These are phyloP conservation scores for Toxoplasma gondii DNA, from an alignment of 169 alveolate species.

Conservation along the genomic window DNA sequence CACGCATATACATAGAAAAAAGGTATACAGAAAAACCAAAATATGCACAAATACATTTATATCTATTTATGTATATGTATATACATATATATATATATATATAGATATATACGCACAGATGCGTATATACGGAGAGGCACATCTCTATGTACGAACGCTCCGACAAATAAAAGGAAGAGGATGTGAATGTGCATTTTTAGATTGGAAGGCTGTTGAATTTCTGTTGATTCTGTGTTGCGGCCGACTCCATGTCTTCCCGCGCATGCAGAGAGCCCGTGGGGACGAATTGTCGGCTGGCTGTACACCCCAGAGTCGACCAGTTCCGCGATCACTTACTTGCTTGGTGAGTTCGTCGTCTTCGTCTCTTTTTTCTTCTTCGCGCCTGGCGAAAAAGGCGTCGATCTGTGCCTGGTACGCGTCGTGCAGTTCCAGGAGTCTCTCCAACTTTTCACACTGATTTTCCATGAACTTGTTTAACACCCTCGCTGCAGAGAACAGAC, in stretches of 20 bases:
- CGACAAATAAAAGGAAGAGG: too few species aligned
- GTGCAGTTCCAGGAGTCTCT: constrained; percentile 82
- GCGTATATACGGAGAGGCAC: too few species aligned
- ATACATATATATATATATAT: background rate
- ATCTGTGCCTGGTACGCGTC: constrained; percentile 61
- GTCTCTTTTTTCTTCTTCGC: background rate
- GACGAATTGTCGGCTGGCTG: too few species aligned
- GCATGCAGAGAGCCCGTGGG: too few species aligned
- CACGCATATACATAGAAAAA: background rate
- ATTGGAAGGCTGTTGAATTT: too few species aligned
- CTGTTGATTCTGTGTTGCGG: too few species aligned
- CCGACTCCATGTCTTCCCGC: too few species aligned
- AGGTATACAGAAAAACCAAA: background rate
- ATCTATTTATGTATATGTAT: background rate
- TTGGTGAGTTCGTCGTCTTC: background rate
- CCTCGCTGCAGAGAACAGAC: constrained; percentile 69
- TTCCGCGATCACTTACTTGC: background rate
- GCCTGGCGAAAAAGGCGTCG: background rate
- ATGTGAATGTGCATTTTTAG: too few species aligned
- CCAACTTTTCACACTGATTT: constrained; percentile 80
- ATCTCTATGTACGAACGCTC: too few species aligned
- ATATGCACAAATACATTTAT: background rate
- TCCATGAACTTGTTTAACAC: constrained; percentile 83
- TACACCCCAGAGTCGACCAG: too few species aligned
- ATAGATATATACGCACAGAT: background rate